These are phyloP conservation scores for Diplodia intermedia DNA, from an alignment of 2,329 filamentous ascomycete genomes.

Conservation along the genomic window DNA sequence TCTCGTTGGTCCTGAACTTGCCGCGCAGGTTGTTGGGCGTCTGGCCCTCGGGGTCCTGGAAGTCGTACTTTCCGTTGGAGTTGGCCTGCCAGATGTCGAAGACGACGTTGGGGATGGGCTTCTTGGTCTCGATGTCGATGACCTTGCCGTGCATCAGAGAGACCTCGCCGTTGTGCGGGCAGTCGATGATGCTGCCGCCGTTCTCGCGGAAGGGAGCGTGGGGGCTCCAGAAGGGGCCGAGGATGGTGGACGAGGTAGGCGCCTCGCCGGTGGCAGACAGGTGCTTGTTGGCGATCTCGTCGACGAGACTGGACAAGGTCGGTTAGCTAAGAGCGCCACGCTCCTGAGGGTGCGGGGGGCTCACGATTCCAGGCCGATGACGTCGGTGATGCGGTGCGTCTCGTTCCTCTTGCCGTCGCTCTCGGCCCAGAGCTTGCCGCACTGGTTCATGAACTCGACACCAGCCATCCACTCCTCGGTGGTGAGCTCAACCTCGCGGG, in stretches of 20 bases:
- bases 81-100: slow-evolving; percentile 82
- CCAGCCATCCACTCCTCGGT: slow-evolving; percentile 79
- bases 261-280: slow-evolving; percentile 66
- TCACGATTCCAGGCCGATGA: slow-evolving; percentile 75
- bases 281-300: slow-evolving; percentile 71
- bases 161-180: slow-evolving; percentile 65
- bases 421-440: slow-evolving; percentile 64
- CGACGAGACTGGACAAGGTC: slow-evolving; percentile 59
- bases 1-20: slow-evolving; percentile 74
- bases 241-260: slow-evolving; percentile 77
- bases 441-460: slow-evolving; percentile 76
- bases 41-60: slow-evolving; percentile 76
- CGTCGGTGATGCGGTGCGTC: slow-evolving; percentile 73
- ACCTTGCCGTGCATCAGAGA: slow-evolving; percentile 74
- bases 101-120: slow-evolving; percentile 70
- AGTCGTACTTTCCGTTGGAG: slow-evolving; percentile 77
- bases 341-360: slow-evolving; percentile 40
- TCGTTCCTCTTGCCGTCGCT: slow-evolving; percentile 75
- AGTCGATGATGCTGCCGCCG: slow-evolving; percentile 71
- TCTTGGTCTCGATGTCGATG: slow-evolving; percentile 68
- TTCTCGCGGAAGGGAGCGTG: slow-evolving; percentile 74
- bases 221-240: slow-evolving; percentile 80
- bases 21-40: slow-evolving; percentile 76
- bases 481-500: slow-evolving; percentile 77
- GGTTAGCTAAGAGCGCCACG: not conserved